phyloP scores from a whole-genome alignment of 331 rosid genomes.

The Dryas integrifolia region DNA sequence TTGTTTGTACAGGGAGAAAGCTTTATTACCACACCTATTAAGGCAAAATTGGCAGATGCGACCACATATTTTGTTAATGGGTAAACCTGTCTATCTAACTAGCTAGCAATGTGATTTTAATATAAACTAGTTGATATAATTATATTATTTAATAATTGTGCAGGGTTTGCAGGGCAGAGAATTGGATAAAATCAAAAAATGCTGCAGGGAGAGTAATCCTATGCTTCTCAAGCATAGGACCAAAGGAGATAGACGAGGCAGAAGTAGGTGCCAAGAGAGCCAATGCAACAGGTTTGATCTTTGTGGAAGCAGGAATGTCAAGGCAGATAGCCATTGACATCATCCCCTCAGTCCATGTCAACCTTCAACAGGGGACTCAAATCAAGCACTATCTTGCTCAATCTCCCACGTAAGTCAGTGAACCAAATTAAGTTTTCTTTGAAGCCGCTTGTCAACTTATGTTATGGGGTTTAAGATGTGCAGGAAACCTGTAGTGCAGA shows the following conservation, averaged over 20 bases:
- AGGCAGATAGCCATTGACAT: constrained; percentile 25
- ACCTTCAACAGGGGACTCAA: constrained; percentile 34
- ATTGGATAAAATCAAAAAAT: constrained; percentile 18
- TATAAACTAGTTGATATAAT: background rate
- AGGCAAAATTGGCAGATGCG: constrained; percentile 38
- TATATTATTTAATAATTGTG: background rate
- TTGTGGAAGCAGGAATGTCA: constrained; percentile 32
- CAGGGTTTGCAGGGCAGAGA: constrained; percentile 38
- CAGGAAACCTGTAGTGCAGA: constrained; percentile 33
- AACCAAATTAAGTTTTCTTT: no score
- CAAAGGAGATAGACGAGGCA: constrained; percentile 19
- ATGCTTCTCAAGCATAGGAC: constrained; percentile 48
- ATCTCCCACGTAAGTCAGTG: constrained; percentile 27
- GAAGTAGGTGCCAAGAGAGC: constrained; percentile 31
- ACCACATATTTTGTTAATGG: constrained; percentile 22
- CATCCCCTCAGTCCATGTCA: constrained; percentile 41
- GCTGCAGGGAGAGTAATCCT: constrained; percentile 39
- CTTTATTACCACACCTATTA: constrained; percentile 34
- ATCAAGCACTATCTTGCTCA: constrained; percentile 32
- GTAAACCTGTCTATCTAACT: constrained; percentile 22
- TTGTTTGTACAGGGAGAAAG: constrained; percentile 47
- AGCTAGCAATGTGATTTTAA: background rate
- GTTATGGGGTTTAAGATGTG: no score
- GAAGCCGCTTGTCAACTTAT: no score
- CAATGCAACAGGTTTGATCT: constrained; percentile 44